Percentiles rank a stretch among this genome's conserved stretches.
Conservation (phyloP, 31 red algal genomes). For the Asparagopsis taxiformis region DNA sequence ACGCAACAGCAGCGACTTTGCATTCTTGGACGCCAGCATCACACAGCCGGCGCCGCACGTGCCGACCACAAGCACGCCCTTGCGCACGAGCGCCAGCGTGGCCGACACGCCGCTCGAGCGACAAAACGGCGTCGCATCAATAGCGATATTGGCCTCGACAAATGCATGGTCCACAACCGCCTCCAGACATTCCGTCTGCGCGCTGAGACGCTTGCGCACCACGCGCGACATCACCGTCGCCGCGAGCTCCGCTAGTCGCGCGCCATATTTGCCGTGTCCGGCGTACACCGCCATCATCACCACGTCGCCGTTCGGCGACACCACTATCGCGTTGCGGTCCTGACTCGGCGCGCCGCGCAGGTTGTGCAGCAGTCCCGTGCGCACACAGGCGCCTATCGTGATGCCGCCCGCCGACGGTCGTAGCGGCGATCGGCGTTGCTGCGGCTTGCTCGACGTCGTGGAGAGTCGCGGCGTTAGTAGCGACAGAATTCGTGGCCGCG, state of each 20-base stretch:
- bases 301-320: slow-evolving; percentile 2
- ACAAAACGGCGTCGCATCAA: slow-evolving; percentile 9
- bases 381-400: slow-evolving; percentile 15
- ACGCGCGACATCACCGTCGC: slow-evolving; percentile 15
- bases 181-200: slow-evolving; percentile 3
- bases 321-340: slow-evolving; percentile 31
- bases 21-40: slow-evolving; percentile 3
- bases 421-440: neutral
- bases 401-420: neutral
- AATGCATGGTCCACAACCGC: slow-evolving; percentile 21
- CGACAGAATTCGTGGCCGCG: too few relatives aligned
- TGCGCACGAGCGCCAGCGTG: slow-evolving; percentile 20
- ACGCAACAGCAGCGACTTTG: neutral
- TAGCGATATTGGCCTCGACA: slow-evolving; percentile 23
- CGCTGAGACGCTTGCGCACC: neutral
- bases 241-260: slow-evolving; percentile 15
- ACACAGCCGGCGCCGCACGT: slow-evolving; percentile 6
- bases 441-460: neutral
- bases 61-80: slow-evolving; percentile 23
- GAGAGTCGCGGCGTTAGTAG: too few relatives aligned
- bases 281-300: slow-evolving; percentile 11
- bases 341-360: slow-evolving; percentile 25
- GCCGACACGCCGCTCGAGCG: slow-evolving; percentile 5
- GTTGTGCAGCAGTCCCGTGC: slow-evolving; percentile 19
- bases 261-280: slow-evolving; percentile 20